Conservation (phyloP, 2,329 filamentous ascomycete genomes). For the Cercospora nicotianae region DNA sequence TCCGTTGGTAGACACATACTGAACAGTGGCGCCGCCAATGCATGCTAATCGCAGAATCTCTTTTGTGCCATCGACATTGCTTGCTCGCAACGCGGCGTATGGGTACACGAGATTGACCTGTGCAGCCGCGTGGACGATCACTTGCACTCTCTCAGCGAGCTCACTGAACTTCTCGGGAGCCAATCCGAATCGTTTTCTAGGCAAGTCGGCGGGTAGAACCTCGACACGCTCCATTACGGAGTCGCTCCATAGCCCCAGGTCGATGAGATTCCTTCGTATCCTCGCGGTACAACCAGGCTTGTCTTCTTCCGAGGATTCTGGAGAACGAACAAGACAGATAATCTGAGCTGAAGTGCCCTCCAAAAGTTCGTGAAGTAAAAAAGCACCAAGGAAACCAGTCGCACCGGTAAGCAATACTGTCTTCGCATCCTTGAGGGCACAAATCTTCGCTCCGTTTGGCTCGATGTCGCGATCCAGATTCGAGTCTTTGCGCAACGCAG, state of each 20-base stretch:
- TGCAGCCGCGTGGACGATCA: conserved; percentile 75
- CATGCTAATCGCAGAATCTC: conserved; percentile 72
- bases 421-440: conserved; percentile 63
- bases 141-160: conserved; percentile 65
- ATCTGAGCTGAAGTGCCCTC: conserved; percentile 68
- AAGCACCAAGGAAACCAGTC: conserved; percentile 74
- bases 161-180: conserved; percentile 64
- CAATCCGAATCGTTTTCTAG: conserved; percentile 67
- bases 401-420: conserved; percentile 72
- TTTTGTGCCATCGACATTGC: conserved; percentile 76
- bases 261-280: conserved; percentile 73
- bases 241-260: conserved; percentile 75
- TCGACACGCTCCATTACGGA: conserved; percentile 75
- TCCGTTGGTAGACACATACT: conserved; percentile 79
- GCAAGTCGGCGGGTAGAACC: conserved; percentile 71
- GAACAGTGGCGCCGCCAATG: conserved; percentile 67
- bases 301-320: conserved; percentile 64
- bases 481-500: conserved; percentile 66
- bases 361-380: conserved; percentile 67
- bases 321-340: conserved; percentile 71
- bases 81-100: conserved; percentile 70
- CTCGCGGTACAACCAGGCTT: conserved; percentile 68
- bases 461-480: conserved; percentile 69
- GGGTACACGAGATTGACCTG: conserved; percentile 81
- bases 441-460: conserved; percentile 52